Evolutionary conservation across 331 rosid genomes (phyloP).

Genomic region (Malus hybrid): DNA sequence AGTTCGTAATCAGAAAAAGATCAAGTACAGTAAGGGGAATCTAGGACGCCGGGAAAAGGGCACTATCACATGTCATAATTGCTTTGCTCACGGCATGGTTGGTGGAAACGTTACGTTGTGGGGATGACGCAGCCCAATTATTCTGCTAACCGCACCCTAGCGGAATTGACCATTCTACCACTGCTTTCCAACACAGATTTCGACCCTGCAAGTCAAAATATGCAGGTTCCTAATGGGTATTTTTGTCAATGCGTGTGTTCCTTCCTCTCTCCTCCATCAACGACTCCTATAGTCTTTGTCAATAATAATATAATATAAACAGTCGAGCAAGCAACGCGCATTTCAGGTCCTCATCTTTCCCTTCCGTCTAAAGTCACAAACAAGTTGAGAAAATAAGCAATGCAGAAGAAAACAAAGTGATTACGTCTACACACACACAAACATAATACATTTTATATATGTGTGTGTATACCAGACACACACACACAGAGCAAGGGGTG

Average conservation of each 20-base stretch:
- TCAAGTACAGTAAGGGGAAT: too few relatives aligned
- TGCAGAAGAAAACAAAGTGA: neutral
- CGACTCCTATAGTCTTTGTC: too few relatives aligned
- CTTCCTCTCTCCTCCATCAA: neutral
- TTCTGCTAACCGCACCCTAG: neutral
- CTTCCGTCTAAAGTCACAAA: neutral
- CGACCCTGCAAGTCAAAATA: neutral
- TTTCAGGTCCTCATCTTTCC: neutral
- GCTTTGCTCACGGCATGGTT: neutral
- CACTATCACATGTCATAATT: neutral
- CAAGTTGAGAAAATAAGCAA: neutral
- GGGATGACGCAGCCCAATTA: neutral
- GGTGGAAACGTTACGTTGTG: slow-evolving; percentile 6
- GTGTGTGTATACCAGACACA: neutral
- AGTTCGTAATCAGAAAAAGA: too few relatives aligned
- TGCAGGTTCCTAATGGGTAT: neutral
- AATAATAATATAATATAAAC: neutral
- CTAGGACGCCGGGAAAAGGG: too few relatives aligned
- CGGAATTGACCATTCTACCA: neutral
- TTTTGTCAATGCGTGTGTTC: neutral
- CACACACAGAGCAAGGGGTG: neutral
- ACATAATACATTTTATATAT: neutral
- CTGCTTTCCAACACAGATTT: neutral
- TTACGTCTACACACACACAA: neutral
- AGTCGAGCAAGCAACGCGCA: neutral